Evolutionary conservation across 2,329 filamentous ascomycete species (phyloP).

Genomic region (Spiromastix sp.): DNA sequence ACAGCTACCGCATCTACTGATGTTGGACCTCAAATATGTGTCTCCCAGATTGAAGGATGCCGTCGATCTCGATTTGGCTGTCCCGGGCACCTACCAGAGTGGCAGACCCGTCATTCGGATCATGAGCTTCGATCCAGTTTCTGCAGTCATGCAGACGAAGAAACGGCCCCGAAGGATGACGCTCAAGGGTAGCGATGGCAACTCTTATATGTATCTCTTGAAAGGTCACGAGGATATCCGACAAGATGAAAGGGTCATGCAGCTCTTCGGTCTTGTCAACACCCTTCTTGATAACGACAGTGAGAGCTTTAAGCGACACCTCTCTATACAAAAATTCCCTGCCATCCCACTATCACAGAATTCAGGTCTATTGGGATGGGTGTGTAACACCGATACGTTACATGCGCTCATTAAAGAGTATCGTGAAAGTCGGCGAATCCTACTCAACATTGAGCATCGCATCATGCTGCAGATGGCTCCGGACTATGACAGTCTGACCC

Average conservation of each 20-base stretch:
- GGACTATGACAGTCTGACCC: conserved; percentile 93
- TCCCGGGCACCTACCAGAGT: conserved; percentile 90
- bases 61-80: conserved; percentile 77
- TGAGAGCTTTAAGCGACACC: conserved; percentile 92
- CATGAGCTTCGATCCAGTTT: conserved; percentile 77
- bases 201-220: conserved; percentile 75
- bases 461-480: conserved; percentile 99
- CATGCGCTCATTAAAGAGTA: conserved; percentile 97
- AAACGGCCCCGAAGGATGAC: conserved; percentile 86
- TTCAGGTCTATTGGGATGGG: conserved; percentile 90
- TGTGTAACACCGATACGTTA: conserved; percentile 93
- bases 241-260: conserved; percentile 98
- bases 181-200: conserved; percentile 79
- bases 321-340: conserved; percentile 91
- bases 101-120: conserved; percentile 73
- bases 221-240: conserved; percentile 99
- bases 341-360: conserved; percentile 96
- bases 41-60: conserved; percentile 85
- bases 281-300: conserved; percentile 87
- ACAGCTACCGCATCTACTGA: conserved; percentile 85
- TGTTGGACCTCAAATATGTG: conserved; percentile 89
- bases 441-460: conserved; percentile 97
- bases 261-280: conserved; percentile 95
- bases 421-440: conserved; percentile 88
- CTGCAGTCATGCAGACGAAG: conserved; percentile 92